Evolutionary conservation across 2,329 filamentous ascomycete species (phyloP).

Genomic region (Chaetomiaceae sp.): DNA sequence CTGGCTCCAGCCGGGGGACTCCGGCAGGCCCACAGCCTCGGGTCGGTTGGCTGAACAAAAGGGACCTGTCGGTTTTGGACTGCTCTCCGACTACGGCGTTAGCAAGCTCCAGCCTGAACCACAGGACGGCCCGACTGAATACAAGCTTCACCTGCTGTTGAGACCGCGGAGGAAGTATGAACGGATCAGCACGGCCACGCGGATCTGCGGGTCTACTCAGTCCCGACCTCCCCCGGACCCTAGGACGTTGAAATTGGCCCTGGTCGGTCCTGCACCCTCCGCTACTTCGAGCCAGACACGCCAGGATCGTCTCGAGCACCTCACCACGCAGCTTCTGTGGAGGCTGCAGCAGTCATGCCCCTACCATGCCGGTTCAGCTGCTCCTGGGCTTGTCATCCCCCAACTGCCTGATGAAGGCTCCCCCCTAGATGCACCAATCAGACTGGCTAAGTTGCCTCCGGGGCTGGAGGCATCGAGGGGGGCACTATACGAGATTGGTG

Average conservation of each 20-base stretch:
- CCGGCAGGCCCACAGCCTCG: constrained; percentile 33
- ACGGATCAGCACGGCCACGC: constrained; percentile 59
- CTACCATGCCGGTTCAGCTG: constrained; percentile 76
- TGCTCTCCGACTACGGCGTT: constrained; percentile 59
- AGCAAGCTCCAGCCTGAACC: constrained; percentile 83
- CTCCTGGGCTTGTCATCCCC: constrained; percentile 65
- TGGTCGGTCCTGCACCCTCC: constrained; percentile 20
- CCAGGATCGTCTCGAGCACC: constrained; percentile 79
- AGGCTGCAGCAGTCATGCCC: constrained; percentile 90
- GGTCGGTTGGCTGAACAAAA: constrained; percentile 23
- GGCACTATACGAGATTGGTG: constrained; percentile 92
- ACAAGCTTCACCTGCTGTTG: constrained; percentile 87
- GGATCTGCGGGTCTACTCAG: constrained; percentile 32
- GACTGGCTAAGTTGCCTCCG: constrained; percentile 58
- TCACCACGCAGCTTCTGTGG: constrained; percentile 95
- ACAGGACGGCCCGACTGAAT: constrained; percentile 91
- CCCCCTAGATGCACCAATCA: constrained; percentile 43
- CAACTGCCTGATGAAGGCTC: constrained; percentile 63
- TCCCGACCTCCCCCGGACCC: constrained; percentile 28
- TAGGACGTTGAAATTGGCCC: constrained; percentile 27
- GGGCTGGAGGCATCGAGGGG: constrained; percentile 90
- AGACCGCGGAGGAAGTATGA: constrained; percentile 71
- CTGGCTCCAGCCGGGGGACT: constrained; percentile 64
- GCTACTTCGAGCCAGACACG: constrained; percentile 58
- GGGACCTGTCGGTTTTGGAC: constrained; percentile 34